Evolutionary conservation across 208 protist species (phyloP).

Genomic region (Trypanosoma conorhini): DNA sequence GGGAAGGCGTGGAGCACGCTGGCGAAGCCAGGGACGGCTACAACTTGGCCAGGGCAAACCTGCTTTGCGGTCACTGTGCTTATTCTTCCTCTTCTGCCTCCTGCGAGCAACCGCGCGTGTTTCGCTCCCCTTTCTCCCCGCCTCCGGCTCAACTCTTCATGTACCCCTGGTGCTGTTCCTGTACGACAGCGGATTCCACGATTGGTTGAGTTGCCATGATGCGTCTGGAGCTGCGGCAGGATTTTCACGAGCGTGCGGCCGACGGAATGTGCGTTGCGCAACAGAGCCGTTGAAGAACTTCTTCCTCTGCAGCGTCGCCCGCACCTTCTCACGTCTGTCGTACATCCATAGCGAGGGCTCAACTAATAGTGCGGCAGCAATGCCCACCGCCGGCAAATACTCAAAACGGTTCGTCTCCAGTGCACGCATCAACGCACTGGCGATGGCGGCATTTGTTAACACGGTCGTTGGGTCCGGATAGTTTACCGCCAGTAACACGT

Average conservation of each 20-base stretch:
- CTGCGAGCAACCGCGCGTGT: background rate
- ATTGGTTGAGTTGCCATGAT: slow-evolving; percentile 25
- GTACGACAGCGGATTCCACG: slow-evolving; percentile 44
- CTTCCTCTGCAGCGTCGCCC: slow-evolving; percentile 21
- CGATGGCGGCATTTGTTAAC: slow-evolving; percentile 61
- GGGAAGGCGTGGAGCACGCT: too few species aligned
- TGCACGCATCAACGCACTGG: slow-evolving; percentile 56
- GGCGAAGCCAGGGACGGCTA: background rate
- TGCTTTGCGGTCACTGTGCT: background rate
- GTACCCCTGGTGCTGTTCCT: slow-evolving; percentile 51
- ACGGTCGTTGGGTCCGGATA: slow-evolving; percentile 70
- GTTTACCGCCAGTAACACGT: slow-evolving; percentile 67
- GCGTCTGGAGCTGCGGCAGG: slow-evolving; percentile 64
- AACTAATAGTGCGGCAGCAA: slow-evolving; percentile 59
- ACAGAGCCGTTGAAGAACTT: slow-evolving; percentile 22
- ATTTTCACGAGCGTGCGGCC: slow-evolving; percentile 70
- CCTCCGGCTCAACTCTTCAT: slow-evolving; percentile 23
- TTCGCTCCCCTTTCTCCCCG: background rate
- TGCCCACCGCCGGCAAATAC: slow-evolving; percentile 73
- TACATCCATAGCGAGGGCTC: slow-evolving; percentile 70
- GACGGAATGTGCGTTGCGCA: slow-evolving; percentile 44
- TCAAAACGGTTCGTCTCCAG: slow-evolving; percentile 57
- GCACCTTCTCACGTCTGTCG: slow-evolving; percentile 18
- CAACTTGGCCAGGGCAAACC: background rate
- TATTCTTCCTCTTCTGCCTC: background rate